Evolutionary conservation across 1,284 basidiomycete genomes (phyloP).

Genomic region (Xanthoconium separans): DNA sequence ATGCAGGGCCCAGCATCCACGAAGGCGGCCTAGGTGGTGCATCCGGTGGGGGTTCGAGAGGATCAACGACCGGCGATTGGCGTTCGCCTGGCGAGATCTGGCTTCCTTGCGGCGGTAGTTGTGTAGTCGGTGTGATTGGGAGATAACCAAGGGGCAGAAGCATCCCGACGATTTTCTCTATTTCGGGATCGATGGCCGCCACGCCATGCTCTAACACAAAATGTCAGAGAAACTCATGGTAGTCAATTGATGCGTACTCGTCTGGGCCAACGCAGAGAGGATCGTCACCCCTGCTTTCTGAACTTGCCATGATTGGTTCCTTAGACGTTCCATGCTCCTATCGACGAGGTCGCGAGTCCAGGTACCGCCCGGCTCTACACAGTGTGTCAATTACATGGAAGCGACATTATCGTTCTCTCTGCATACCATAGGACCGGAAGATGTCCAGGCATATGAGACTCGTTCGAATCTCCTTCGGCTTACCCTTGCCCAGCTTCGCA

Average conservation of each 20-base stretch:
- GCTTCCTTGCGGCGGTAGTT: too few species aligned
- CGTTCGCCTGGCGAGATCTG: too few species aligned
- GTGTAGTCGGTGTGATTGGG: not conserved
- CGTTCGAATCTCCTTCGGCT: slow-evolving; percentile 18
- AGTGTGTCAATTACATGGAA: not conserved
- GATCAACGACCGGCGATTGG: too few species aligned
- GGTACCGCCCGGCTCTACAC: slow-evolving; percentile 5
- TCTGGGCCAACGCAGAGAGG: slow-evolving; percentile 13
- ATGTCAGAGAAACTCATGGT: not conserved
- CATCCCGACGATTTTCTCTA: slow-evolving; percentile 19
- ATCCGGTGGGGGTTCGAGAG: not conserved
- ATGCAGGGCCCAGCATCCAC: slow-evolving; percentile 26
- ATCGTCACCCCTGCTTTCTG: slow-evolving; percentile 1
- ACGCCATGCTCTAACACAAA: slow-evolving; percentile 14
- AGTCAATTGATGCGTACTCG: slow-evolving; percentile 2
- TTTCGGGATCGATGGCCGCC: slow-evolving; percentile 3
- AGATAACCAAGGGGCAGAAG: slow-evolving; percentile 16
- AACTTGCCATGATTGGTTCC: slow-evolving; percentile 1
- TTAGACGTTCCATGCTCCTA: not conserved
- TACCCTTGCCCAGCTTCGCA: slow-evolving; percentile 15
- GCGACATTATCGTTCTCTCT: not conserved
- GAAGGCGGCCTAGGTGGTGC: not conserved
- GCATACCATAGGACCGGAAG: slow-evolving; percentile 18
- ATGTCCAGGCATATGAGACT: slow-evolving; percentile 26
- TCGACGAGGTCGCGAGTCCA: not conserved